phyloP scores from a whole-genome alignment of 2,329 filamentous ascomycete genomes.

The Botrytis elliptica region DNA sequence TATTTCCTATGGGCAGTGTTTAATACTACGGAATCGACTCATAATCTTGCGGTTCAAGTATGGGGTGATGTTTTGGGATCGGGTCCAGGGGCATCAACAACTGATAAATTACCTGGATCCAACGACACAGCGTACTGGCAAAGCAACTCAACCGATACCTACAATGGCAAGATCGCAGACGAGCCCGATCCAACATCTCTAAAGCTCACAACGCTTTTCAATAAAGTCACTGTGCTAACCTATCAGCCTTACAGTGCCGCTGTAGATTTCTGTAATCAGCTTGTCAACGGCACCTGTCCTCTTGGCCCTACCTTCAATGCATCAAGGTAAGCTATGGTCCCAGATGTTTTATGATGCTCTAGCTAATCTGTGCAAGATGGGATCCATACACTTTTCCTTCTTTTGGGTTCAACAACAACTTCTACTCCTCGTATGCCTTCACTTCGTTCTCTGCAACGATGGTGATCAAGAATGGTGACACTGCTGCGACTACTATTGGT shows the following conservation, averaged over 20 bases:
- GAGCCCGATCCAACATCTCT: constrained; percentile 44
- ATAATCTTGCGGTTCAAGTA: constrained; percentile 73
- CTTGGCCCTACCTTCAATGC: constrained; percentile 68
- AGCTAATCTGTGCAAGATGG: constrained; percentile 34
- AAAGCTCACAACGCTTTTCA: constrained; percentile 71
- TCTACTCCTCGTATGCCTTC: constrained; percentile 83
- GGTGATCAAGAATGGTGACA: constrained; percentile 72
- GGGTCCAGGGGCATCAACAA: constrained; percentile 41
- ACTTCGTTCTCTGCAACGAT: constrained; percentile 75
- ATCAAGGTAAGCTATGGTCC: constrained; percentile 45
- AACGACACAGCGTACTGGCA: constrained; percentile 58
- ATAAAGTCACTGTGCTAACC: constrained; percentile 70
- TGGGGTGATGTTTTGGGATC: constrained; percentile 91
- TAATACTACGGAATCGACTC: constrained; percentile 56
- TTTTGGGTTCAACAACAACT: constrained; percentile 70
- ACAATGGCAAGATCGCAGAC: constrained; percentile 70
- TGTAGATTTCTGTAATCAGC: constrained; percentile 65
- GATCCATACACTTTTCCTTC: constrained; percentile 58
- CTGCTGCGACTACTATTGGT: constrained; percentile 60
- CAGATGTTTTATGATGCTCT: not conserved
- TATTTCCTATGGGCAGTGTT: constrained; percentile 73
- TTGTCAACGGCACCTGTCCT: constrained; percentile 67
- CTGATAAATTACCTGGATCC: constrained; percentile 56
- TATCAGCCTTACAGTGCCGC: constrained; percentile 65
- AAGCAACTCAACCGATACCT: constrained; percentile 53